These are phyloP conservation scores for Sugiyamaella paludigena DNA, from an alignment of 1,139 yeast genomes.

Conservation along the genomic window DNA sequence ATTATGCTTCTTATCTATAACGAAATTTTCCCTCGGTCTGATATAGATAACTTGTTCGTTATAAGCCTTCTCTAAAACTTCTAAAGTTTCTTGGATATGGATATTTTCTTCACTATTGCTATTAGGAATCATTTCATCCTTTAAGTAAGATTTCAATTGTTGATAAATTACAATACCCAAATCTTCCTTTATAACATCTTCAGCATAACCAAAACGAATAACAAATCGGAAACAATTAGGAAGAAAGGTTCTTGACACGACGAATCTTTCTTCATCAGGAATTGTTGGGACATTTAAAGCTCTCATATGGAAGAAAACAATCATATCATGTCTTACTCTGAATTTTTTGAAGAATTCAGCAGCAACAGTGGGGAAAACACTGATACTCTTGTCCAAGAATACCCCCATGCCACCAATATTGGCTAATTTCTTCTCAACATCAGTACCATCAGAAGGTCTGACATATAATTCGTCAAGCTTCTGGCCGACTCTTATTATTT, in stretches of 20 bases:
- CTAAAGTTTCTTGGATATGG: background rate
- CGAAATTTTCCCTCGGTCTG: conserved; percentile 11
- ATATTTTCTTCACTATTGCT: background rate
- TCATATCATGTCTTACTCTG: conserved; percentile 44
- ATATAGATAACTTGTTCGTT: conserved; percentile 15
- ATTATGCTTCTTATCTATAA: conserved; percentile 2
- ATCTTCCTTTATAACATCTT: conserved; percentile 38
- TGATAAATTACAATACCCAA: conserved; percentile 5
- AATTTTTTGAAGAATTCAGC: conserved; percentile 41
- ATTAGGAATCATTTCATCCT: background rate
- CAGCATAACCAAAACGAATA: conserved; percentile 49
- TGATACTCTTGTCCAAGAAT: conserved; percentile 37
- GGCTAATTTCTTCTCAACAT: conserved; percentile 22
- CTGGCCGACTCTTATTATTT: conserved; percentile 15
- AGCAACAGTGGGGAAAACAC: conserved; percentile 45
- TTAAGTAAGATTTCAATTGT: conserved; percentile 8
- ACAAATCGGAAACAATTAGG: conserved; percentile 49
- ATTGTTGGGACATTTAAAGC: conserved; percentile 46
- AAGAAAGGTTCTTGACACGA: conserved; percentile 41
- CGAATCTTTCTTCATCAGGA: conserved; percentile 41
- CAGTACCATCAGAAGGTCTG: conserved; percentile 10
- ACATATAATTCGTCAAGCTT: conserved; percentile 13
- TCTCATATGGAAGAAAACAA: conserved; percentile 45
- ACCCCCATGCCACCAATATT: conserved; percentile 36
- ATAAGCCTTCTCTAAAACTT: conserved; percentile 6